Evolutionary conservation across 139 green algal species (phyloP).

Genomic region (Penium margaritaceum): DNA sequence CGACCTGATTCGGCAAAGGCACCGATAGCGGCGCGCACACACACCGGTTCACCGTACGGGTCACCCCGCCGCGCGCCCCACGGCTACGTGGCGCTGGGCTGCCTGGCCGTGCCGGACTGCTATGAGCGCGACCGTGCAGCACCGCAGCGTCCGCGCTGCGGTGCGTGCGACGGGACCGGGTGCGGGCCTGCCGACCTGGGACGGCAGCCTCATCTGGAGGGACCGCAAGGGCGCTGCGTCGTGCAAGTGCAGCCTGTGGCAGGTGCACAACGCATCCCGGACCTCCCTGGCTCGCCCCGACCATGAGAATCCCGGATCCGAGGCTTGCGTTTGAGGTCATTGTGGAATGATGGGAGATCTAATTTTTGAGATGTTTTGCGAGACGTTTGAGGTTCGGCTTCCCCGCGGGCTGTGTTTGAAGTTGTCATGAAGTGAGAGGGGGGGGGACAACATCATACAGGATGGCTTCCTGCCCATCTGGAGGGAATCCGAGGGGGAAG

Average conservation of each 20-base stretch:
- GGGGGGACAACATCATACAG: no score
- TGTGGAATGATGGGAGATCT: no score
- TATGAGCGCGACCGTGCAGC: conserved; percentile 57
- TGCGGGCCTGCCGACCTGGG: conserved; percentile 47
- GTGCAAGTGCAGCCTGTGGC: conserved; percentile 65
- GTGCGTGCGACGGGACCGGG: conserved; percentile 51
- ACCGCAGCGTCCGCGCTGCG: conserved; percentile 56
- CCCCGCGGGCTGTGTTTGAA: no score
- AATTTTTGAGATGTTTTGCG: no score
- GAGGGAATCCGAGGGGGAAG: no score
- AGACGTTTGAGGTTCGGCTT: no score
- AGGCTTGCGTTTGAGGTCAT: background rate
- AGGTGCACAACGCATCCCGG: conserved; percentile 9
- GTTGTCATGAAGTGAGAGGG: no score
- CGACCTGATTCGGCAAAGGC: conserved; percentile 49
- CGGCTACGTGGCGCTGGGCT: conserved; percentile 64
- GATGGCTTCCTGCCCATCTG: no score
- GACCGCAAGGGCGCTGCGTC: conserved; percentile 54
- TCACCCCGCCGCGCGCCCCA: conserved; percentile 55
- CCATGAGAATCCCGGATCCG: conserved; percentile 14
- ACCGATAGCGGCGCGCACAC: conserved; percentile 38
- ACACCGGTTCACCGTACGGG: no score
- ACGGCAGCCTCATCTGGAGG: conserved; percentile 62
- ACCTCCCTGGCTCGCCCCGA: conserved; percentile 27
- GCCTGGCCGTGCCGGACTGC: conserved; percentile 60